Conservation (phyloP, 1,284 basidiomycete species). For the Pyrrhoderma noxium region DNA sequence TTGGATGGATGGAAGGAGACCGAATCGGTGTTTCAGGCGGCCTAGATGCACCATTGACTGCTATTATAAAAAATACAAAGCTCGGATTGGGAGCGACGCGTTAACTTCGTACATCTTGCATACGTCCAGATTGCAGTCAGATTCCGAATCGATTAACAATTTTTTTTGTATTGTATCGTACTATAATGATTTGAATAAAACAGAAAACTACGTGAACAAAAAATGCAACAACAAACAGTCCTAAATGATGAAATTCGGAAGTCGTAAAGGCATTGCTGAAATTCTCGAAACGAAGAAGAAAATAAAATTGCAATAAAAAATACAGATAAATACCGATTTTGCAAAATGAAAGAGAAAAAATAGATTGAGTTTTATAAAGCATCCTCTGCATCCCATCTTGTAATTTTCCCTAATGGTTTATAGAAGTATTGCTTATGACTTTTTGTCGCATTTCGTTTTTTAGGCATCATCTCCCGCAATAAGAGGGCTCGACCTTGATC, state of each 20-base stretch:
- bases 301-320: too few species aligned
- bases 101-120: not conserved
- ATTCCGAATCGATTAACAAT: too few species aligned
- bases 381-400: constrained; percentile 57
- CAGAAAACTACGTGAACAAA: too few species aligned
- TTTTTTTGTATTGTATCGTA: not conserved
- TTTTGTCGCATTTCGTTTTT: constrained; percentile 67
- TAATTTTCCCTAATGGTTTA: constrained; percentile 53
- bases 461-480: constrained; percentile 63
- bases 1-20: constrained; percentile 74
- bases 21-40: constrained; percentile 57
- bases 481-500: constrained; percentile 61
- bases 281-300: too few species aligned
- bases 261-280: too few species aligned
- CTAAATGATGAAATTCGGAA: too few species aligned
- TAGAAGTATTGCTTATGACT: constrained; percentile 80
- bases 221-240: too few species aligned
- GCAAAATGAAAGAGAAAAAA: constrained; percentile 2
- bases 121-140: not conserved
- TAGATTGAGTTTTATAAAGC: constrained; percentile 22
- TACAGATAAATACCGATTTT: too few species aligned
- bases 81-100: constrained; percentile 39
- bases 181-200: too few species aligned
- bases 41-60: constrained; percentile 59
- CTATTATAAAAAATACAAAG: constrained; percentile 69